Percentiles rank a stretch among this genome's conserved stretches.
phyloP scores from a whole-genome alignment of 2,329 filamentous ascomycete species.

The Mollisiaceae sp. region DNA sequence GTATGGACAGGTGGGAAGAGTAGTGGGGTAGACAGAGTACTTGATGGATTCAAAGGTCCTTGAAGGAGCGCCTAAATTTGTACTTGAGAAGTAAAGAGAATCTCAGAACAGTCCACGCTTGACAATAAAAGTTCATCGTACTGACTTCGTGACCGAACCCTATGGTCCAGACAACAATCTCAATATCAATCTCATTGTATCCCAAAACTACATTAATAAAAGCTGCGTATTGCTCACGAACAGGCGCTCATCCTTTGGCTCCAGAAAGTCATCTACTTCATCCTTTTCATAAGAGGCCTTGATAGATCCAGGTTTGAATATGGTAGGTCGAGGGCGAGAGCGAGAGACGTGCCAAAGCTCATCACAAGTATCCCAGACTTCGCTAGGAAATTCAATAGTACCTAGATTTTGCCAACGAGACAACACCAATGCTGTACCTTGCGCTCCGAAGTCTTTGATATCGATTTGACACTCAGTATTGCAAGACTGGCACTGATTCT shows the following conservation, averaged over 20 bases:
- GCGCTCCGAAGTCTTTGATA: not conserved
- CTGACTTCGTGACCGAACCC: not conserved
- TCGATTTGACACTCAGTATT: not conserved
- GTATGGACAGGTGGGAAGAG: slow-evolving; percentile 17
- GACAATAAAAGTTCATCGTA: too few relatives aligned
- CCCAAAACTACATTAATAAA: not conserved
- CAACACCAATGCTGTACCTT: not conserved
- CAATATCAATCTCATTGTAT: not conserved
- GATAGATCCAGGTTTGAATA: too few relatives aligned
- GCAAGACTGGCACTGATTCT: not conserved
- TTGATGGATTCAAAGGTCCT: slow-evolving; percentile 22
- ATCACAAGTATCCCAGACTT: too few relatives aligned
- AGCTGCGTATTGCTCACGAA: too few relatives aligned
- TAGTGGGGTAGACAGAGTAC: slow-evolving; percentile 5
- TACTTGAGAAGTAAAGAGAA: not conserved
- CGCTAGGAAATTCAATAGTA: not conserved
- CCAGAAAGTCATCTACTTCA: too few relatives aligned
- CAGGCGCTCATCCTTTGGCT: not conserved
- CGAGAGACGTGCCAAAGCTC: not conserved
- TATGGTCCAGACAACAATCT: not conserved
- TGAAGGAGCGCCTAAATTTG: not conserved
- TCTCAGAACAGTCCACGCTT: not conserved
- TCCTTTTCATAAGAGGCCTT: too few relatives aligned
- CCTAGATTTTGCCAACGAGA: not conserved
- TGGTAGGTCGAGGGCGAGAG: too few relatives aligned